Evolutionary conservation across 495 filamentous ascomycete genomes (phyloP).

Genomic region (Aspergillus wentii): DNA sequence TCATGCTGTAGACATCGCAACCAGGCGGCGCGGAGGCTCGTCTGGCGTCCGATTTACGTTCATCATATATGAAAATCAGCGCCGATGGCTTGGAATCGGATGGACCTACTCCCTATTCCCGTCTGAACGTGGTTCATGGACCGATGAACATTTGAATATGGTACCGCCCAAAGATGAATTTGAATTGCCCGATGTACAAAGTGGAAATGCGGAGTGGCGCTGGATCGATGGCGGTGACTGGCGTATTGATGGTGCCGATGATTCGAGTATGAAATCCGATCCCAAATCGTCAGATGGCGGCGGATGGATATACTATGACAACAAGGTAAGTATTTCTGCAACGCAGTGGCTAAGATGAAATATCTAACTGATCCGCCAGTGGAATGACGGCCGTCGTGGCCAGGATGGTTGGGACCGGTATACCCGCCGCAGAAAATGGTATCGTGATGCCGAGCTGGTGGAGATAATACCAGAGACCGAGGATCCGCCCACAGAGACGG

Average conservation of each 20-base stretch:
- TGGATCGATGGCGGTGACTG: slow-evolving; percentile 85
- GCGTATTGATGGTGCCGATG: slow-evolving; percentile 75
- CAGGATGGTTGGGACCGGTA: slow-evolving; percentile 94
- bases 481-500: slow-evolving; percentile 14
- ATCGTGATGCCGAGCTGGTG: slow-evolving; percentile 89
- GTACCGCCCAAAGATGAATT: slow-evolving; percentile 77
- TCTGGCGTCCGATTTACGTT: slow-evolving; percentile 92
- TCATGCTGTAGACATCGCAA: slow-evolving; percentile 40
- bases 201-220: slow-evolving; percentile 75
- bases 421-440: slow-evolving; percentile 93
- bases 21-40: slow-evolving; percentile 50
- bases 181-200: slow-evolving; percentile 79
- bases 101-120: slow-evolving; percentile 90
- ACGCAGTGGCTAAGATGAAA: neutral
- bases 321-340: slow-evolving; percentile 60
- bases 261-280: slow-evolving; percentile 27
- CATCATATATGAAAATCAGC: slow-evolving; percentile 92
- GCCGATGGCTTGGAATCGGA: slow-evolving; percentile 89
- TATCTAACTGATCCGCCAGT: slow-evolving; percentile 45
- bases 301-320: slow-evolving; percentile 98
- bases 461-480: slow-evolving; percentile 53
- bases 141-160: slow-evolving; percentile 87
- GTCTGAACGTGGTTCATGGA: slow-evolving; percentile 87
- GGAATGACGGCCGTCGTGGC: slow-evolving; percentile 85
- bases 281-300: slow-evolving; percentile 51